Evolutionary conservation across 164 flowering plant species (phyloP).

Genomic region (Taxillus chinensis): DNA sequence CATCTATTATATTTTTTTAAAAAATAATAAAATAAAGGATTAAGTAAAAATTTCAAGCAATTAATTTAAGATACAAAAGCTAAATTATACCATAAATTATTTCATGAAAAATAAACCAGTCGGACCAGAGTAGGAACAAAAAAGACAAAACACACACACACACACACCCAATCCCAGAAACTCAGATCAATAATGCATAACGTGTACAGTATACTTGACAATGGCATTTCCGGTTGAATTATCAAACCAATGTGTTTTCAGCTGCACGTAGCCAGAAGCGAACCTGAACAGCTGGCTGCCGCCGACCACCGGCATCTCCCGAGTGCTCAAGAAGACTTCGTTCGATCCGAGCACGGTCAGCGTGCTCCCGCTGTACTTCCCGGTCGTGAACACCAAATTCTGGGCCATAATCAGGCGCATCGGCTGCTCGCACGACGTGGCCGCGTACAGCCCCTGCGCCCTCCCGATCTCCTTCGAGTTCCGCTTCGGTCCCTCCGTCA

Average conservation of each 20-base stretch:
- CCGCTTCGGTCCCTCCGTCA: constrained; percentile 16
- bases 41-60: no score
- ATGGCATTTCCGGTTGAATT: constrained; percentile 11
- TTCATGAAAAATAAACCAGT: no score
- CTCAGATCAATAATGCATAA: constrained; percentile 15
- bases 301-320: constrained; percentile 29
- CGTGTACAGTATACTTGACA: constrained; percentile 22
- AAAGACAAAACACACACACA: no score
- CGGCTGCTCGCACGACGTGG: constrained; percentile 3
- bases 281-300: constrained; percentile 27
- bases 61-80: no score
- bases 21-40: no score
- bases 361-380: constrained; percentile 22
- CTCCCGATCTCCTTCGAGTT: constrained; percentile 20
- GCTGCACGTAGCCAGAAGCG: constrained; percentile 22
- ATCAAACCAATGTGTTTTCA: constrained; percentile 12
- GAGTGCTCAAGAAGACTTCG: constrained; percentile 8
- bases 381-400: constrained; percentile 16
- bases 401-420: constrained; percentile 15
- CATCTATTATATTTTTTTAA: no score
- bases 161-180: not conserved
- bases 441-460: constrained; percentile 24
- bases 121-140: no score
- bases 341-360: constrained; percentile 21
- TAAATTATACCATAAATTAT: no score